Evolutionary conservation across 2,329 filamentous ascomycete species (phyloP).

Genomic region (Apiospora sp.): DNA sequence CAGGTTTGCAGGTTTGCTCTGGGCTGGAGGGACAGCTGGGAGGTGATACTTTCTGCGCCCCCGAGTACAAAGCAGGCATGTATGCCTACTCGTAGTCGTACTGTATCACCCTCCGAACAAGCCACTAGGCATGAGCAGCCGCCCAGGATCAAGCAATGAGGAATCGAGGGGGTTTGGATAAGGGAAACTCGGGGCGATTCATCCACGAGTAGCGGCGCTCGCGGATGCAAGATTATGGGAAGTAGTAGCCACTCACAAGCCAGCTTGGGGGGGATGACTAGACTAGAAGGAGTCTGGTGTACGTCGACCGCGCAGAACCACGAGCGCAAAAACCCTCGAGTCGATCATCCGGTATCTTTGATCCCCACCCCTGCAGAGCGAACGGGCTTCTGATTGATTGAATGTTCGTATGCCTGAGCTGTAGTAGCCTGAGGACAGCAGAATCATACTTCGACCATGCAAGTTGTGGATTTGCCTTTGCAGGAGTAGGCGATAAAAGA

Average conservation of each 20-base stretch:
- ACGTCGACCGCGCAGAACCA: background rate
- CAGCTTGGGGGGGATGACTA: background rate
- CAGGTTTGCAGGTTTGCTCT: slow-evolving; percentile 19
- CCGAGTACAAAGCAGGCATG: slow-evolving; percentile 4
- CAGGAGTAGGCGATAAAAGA: slow-evolving; percentile 11
- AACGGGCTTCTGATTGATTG: background rate
- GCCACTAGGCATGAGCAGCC: slow-evolving; percentile 14
- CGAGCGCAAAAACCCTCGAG: slow-evolving; percentile 10
- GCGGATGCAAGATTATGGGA: slow-evolving; percentile 15
- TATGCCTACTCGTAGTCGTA: slow-evolving; percentile 14
- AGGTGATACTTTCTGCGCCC: slow-evolving; percentile 9
- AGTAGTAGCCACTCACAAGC: slow-evolving; percentile 13
- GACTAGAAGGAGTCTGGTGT: background rate
- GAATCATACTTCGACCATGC: slow-evolving; percentile 21
- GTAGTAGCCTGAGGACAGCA: slow-evolving; percentile 16
- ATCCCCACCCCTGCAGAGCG: slow-evolving; percentile 8
- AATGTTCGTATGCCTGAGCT: background rate
- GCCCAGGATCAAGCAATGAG: slow-evolving; percentile 11
- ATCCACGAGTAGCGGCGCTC: slow-evolving; percentile 20
- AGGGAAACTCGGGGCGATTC: slow-evolving; percentile 1
- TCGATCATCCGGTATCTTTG: slow-evolving; percentile 16
- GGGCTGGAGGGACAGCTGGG: slow-evolving; percentile 17
- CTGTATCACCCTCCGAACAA: slow-evolving; percentile 14
- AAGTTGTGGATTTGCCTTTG: slow-evolving; percentile 19
- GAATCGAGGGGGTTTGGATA: slow-evolving; percentile 3